Base-by-base conservation (phyloP, 2,329 filamentous ascomycete species). In the Coleophoma cylindrospora region DNA sequence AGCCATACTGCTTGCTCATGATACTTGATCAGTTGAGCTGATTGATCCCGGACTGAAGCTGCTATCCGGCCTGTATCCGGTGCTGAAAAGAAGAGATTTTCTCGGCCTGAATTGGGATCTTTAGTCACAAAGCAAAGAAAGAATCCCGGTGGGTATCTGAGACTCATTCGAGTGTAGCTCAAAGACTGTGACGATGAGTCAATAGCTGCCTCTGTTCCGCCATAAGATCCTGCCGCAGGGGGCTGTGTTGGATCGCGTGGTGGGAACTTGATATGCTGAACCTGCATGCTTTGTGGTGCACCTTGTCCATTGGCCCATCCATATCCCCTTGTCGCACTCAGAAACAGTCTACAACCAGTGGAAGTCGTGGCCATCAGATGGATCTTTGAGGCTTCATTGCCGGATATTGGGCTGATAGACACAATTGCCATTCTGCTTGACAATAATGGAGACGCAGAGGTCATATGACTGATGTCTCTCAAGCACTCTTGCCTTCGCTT, bases 221-320 rank as follows among this genome's bases (percentile, higher is more conserved):
- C 43, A 34, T 55, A 57, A 57, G 50, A 53, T 57, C 57, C 61
- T 55, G 54, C 54, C 48, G 50, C 49, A 47, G 48, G 54, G 48
- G 54, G 54, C 55, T 54, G 54, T 68, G 49, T 59, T 21, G 53
- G 57, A 44, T 50, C 64, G 37, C 73, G 68, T 0, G 94, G 94
- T 1, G 95, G 94, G 52, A 96, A 95, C 64, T 94, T 95, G 68
- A 99, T 89, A 63, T 95, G 94, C 59, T 95, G 87, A n/a, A 96
- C 84, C 68, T 96, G 91, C 90, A 99, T 96, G 69, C 90, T 96
- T 60, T 89, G 91, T 1, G 94, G 91, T 0, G 88, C 84, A 51
- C 49, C 72, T 70, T 49, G 71, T 68, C 70, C 71, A 68, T 56
- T 68, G 66, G 76, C 79, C 70, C 86, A 84, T 2, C 83, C 81